A percentile compares a stretch with the other conserved stretches of the same genome.
These are phyloP conservation scores for Xerocomellus dryophilus DNA, from an alignment of 768 basidiomycete genomes.

Conservation along the genomic window DNA sequence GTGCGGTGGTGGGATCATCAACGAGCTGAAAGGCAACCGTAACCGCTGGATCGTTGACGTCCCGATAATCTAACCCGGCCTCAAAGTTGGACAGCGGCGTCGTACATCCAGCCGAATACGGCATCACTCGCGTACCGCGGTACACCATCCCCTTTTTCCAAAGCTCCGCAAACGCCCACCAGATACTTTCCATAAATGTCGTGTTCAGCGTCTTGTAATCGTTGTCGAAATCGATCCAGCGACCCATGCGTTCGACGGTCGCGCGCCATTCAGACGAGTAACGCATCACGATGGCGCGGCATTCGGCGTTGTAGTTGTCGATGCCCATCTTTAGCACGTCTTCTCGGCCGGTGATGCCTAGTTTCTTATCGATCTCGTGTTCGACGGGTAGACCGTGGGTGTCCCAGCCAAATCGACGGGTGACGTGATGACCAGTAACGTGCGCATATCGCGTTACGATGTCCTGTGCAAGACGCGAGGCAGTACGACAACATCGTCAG, in stretches of 20 bases:
- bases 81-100: conserved; percentile 98
- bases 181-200: conserved; percentile 95
- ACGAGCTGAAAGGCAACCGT: conserved; percentile 92
- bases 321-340: conserved; percentile 97
- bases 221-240: conserved; percentile 99
- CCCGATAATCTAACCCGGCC: conserved; percentile 87
- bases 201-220: conserved; percentile 97
- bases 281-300: conserved; percentile 95
- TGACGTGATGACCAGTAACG: conserved; percentile 88
- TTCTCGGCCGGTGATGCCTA: conserved; percentile 86
- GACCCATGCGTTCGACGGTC: conserved; percentile 96
- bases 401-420: conserved; percentile 97
- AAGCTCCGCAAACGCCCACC: conserved; percentile 98
- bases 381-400: conserved; percentile 98
- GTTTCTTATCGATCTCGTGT: conserved; percentile 97
- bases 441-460: conserved; percentile 96
- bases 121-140: conserved; percentile 92
- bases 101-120: conserved; percentile 94
- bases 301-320: conserved; percentile 96
- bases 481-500: conserved; percentile 1
- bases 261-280: conserved; percentile 91
- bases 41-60: conserved; percentile 93
- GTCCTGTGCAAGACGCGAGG: conserved; percentile 53
- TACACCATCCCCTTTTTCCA: conserved; percentile 92
- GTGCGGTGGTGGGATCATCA: conserved; percentile 84